A percentile compares a stretch with the other conserved stretches of the same genome.
These are phyloP conservation scores for Cicer cuneatum DNA, from an alignment of 306 rosid genomes.

Conservation along the genomic window DNA sequence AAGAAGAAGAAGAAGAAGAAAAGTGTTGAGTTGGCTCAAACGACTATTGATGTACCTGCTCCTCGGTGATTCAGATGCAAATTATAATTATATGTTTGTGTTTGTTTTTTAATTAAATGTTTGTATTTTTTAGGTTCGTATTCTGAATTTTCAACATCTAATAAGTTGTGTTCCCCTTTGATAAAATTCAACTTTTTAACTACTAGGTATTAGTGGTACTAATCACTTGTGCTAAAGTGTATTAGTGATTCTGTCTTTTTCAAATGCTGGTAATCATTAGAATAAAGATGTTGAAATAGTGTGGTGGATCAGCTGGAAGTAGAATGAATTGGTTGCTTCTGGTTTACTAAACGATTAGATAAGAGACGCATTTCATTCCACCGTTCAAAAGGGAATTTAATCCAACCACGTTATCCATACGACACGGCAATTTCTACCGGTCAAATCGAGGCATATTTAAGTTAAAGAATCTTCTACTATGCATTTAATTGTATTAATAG, in stretches of 20 bases:
- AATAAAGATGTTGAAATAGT: too few species aligned
- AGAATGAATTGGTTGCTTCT: too few species aligned
- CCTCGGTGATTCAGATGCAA: conserved; percentile 27
- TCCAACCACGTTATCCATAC: neutral
- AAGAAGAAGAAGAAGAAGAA: neutral
- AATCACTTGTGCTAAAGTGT: too few species aligned
- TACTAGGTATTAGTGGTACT: too few species aligned
- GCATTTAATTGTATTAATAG: neutral
- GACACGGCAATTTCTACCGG: neutral
- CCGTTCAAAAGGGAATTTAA: neutral
- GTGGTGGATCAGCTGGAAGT: too few species aligned
- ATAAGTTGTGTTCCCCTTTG: too few species aligned
- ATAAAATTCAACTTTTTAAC: too few species aligned
- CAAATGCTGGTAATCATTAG: too few species aligned
- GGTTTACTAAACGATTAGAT: neutral
- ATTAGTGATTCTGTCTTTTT: too few species aligned
- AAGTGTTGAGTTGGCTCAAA: conserved; percentile 24
- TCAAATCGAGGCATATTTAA: neutral
- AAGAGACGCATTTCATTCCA: neutral
- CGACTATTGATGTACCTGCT: neutral
- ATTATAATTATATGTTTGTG: neutral
- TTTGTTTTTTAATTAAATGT: neutral
- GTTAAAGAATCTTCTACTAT: neutral
- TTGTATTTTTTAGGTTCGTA: too few species aligned
- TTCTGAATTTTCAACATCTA: too few species aligned